These are phyloP conservation scores for Venturia effusa DNA, from an alignment of 2,329 filamentous ascomycete genomes.

Conservation along the genomic window DNA sequence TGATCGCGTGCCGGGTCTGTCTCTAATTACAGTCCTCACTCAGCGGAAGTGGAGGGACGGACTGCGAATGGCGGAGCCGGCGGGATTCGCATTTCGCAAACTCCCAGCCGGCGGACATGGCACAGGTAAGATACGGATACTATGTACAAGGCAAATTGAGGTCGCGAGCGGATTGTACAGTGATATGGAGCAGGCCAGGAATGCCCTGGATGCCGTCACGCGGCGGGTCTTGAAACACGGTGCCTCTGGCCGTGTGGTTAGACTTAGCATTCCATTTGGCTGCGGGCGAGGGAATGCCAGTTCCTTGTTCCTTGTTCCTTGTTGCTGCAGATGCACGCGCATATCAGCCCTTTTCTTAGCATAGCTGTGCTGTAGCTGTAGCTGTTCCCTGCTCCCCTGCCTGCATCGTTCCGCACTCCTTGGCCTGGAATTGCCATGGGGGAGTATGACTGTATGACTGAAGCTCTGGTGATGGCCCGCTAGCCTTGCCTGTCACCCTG, in stretches of 20 bases:
- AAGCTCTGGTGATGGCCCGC: not conserved
- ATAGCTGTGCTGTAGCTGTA: not conserved
- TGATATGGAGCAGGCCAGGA: too few relatives aligned
- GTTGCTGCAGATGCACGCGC: not conserved
- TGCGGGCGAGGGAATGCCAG: not conserved
- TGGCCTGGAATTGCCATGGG: not conserved
- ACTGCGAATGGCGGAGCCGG: not conserved
- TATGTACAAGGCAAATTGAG: conserved; percentile 4
- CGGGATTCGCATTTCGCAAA: not conserved
- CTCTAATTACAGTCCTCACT: not conserved
- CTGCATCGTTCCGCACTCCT: not conserved
- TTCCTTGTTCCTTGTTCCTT: too few relatives aligned
- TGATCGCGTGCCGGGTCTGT: too few relatives aligned
- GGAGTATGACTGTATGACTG: too few relatives aligned
- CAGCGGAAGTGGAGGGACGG: not conserved
- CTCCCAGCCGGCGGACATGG: not conserved
- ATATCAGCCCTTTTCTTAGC: not conserved
- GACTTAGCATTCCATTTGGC: not conserved
- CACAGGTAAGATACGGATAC: too few relatives aligned
- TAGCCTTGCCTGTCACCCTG: not conserved
- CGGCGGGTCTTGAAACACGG: not conserved
- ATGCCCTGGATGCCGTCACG: not conserved
- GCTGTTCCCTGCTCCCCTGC: not conserved
- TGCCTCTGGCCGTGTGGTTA: not conserved
- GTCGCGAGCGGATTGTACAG: not conserved